Evolutionary conservation across 164 flowering plant genomes (phyloP).

Genomic region (Dillenia turbinata): DNA sequence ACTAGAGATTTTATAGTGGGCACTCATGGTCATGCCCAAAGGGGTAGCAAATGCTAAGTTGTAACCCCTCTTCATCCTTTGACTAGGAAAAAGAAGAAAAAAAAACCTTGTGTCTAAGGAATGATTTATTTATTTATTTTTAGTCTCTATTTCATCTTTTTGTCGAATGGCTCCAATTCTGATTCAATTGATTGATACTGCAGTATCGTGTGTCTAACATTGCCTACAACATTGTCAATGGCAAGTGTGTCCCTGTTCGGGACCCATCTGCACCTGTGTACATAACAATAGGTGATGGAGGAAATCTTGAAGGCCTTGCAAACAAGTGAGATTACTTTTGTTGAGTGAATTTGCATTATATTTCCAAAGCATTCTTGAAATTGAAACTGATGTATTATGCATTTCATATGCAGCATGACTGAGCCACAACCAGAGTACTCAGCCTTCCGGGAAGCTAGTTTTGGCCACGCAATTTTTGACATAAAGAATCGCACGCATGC

Average conservation of each 20-base stretch:
- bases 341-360: not conserved
- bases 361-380: not conserved
- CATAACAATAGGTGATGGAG: conserved; percentile 52
- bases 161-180: no score
- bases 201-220: conserved; percentile 46
- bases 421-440: conserved; percentile 57
- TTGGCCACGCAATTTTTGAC: conserved; percentile 46
- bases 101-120: no score
- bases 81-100: no score
- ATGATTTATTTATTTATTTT: no score
- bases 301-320: conserved; percentile 46
- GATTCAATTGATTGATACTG: not conserved
- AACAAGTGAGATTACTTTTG: conserved; percentile 18
- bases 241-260: conserved; percentile 27
- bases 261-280: conserved; percentile 46
- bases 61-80: no score
- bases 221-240: conserved; percentile 32
- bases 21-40: no score
- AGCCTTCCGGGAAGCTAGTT: conserved; percentile 54
- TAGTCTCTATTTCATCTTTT: no score
- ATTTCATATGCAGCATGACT: conserved; percentile 29
- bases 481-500: conserved; percentile 58
- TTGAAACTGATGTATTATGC: not conserved
- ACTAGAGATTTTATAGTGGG: no score
- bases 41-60: no score